A percentile compares a stretch with the other conserved stretches of the same genome.
Evolutionary conservation across 2,329 filamentous ascomycete species (phyloP).

Genomic region (Fusarium protoensiforme): DNA sequence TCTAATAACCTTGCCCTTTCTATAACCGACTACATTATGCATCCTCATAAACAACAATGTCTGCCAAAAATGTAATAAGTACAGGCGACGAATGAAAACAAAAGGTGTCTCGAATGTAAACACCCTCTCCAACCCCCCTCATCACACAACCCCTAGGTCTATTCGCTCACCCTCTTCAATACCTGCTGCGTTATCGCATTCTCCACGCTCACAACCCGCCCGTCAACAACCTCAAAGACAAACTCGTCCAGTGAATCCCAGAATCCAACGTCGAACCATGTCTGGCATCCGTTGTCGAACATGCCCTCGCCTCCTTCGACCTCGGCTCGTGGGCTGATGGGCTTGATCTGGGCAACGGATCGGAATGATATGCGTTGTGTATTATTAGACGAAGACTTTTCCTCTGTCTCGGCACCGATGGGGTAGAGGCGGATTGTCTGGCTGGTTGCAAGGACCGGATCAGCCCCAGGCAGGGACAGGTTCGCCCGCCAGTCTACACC

Average conservation of each 20-base stretch:
- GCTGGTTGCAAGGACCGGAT: not conserved
- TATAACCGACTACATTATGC: not conserved
- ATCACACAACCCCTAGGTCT: not conserved
- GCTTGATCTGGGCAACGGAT: not conserved
- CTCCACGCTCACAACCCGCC: not conserved
- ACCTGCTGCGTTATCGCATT: not conserved
- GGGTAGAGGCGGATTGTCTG: not conserved
- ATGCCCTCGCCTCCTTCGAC: not conserved
- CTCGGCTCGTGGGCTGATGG: not conserved
- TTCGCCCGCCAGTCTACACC: conserved; percentile 1
- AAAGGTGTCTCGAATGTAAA: not conserved
- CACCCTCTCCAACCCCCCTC: not conserved
- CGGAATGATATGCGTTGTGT: not conserved
- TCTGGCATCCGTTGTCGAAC: not conserved
- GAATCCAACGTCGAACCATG: not conserved
- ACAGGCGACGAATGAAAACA: not conserved
- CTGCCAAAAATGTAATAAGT: not conserved
- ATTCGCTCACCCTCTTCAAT: not conserved
- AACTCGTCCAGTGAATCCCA: not conserved
- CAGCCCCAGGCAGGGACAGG: not conserved
- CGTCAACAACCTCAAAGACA: not conserved
- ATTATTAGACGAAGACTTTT: not conserved
- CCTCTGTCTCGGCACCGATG: not conserved
- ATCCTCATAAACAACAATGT: not conserved
- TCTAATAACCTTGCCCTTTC: not conserved